Conservation (phyloP, 352 stramenopile genomes). For the Plasmopara halstedii region DNA sequence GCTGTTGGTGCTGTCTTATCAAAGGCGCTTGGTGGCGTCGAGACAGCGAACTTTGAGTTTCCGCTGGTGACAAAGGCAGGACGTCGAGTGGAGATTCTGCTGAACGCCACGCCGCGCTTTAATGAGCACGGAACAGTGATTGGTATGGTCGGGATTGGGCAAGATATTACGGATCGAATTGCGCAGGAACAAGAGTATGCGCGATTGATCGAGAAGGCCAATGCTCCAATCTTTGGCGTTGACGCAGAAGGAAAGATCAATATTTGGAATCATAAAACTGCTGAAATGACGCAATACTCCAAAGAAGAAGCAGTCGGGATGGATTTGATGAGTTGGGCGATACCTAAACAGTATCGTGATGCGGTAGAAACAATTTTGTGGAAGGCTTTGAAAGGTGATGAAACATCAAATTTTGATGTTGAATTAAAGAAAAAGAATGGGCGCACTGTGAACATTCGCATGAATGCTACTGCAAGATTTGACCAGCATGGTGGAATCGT, state of each 20-base stretch:
- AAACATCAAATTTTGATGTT: slow-evolving; percentile 83
- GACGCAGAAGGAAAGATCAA: slow-evolving; percentile 71
- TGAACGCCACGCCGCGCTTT: slow-evolving; percentile 81
- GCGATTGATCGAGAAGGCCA: slow-evolving; percentile 84
- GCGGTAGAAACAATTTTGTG: slow-evolving; percentile 14
- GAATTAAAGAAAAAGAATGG: slow-evolving; percentile 60
- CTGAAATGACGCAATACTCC: slow-evolving; percentile 84
- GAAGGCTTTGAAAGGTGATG: slow-evolving; percentile 49
- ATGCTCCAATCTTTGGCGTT: slow-evolving; percentile 87
- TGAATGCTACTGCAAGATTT: slow-evolving; percentile 63
- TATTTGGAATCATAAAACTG: slow-evolving; percentile 90
- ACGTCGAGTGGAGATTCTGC: slow-evolving; percentile 69
- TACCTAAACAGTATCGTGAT: slow-evolving; percentile 47
- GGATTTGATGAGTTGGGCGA: slow-evolving; percentile 55
- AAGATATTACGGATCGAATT: slow-evolving; percentile 78
- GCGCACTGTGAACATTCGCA: slow-evolving; percentile 51
- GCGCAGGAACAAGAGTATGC: slow-evolving; percentile 72
- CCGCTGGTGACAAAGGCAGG: slow-evolving; percentile 77
- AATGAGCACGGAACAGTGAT: slow-evolving; percentile 78
- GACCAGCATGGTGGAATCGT: slow-evolving; percentile 71
- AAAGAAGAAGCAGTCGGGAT: slow-evolving; percentile 84
- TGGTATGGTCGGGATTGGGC: slow-evolving; percentile 83
- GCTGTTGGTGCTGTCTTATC: slow-evolving; percentile 50
- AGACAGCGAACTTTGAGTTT: slow-evolving; percentile 84
- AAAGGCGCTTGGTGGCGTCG: slow-evolving; percentile 45